These are phyloP conservation scores for Seminavis robusta DNA, from an alignment of 108 stramenopile species.

Conservation along the genomic window DNA sequence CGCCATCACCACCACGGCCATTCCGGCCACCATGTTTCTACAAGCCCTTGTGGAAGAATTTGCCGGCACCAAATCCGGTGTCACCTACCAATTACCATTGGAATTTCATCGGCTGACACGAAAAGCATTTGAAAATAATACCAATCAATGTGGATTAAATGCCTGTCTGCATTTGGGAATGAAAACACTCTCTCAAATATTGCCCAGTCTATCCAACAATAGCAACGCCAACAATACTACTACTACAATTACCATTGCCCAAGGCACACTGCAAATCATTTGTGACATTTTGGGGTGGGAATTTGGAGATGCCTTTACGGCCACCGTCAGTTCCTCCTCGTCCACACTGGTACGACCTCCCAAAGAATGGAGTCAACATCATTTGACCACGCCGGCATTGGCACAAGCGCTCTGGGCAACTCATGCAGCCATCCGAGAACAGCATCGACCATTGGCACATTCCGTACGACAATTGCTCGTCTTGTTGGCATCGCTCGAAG, in stretches of 20 bases:
- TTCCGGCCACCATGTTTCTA: conserved; percentile 46
- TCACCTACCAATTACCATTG: conserved; percentile 58
- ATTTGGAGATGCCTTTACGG: conserved; percentile 42
- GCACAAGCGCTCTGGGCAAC: conserved; percentile 47
- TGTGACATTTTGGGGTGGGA: conserved; percentile 73
- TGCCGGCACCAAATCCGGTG: conserved; percentile 62
- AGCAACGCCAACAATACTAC: conserved; percentile 13
- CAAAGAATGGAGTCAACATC: conserved; percentile 49
- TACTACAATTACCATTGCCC: background rate
- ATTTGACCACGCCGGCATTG: conserved; percentile 63
- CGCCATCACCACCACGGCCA: conserved; percentile 14
- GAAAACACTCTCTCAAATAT: too few relatives aligned
- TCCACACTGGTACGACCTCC: conserved; percentile 53
- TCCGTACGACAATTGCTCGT: conserved; percentile 71
- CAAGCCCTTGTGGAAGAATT: conserved; percentile 64
- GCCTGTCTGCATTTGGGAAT: conserved; percentile 28
- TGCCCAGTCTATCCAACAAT: too few relatives aligned
- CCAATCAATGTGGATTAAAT: conserved; percentile 21
- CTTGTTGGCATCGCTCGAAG: conserved; percentile 53
- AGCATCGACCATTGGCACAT: conserved; percentile 29
- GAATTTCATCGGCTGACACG: conserved; percentile 77
- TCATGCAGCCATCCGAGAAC: conserved; percentile 24
- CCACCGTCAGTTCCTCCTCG: conserved; percentile 8
- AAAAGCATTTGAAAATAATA: conserved; percentile 41
- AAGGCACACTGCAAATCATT: conserved; percentile 45